These are phyloP conservation scores for Zasmidium cellare DNA, from an alignment of 2,329 filamentous ascomycete genomes.

Conservation along the genomic window DNA sequence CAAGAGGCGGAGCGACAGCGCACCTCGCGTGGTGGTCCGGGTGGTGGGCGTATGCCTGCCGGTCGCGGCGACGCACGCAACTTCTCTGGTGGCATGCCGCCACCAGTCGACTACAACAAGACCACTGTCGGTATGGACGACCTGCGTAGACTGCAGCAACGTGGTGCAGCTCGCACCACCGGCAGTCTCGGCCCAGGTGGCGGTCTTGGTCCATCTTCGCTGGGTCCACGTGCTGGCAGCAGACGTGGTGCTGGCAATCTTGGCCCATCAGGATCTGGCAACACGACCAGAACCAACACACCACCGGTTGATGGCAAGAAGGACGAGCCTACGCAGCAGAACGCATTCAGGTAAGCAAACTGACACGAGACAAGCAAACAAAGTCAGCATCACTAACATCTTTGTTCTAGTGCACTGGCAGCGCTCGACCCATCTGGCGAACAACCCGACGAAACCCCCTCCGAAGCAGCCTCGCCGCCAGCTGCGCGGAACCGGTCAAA, in stretches of 20 bases:
- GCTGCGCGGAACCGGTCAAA: slow-evolving; percentile 31
- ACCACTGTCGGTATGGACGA: slow-evolving; percentile 93
- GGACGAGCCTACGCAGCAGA: slow-evolving; percentile 69
- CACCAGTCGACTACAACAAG: slow-evolving; percentile 67
- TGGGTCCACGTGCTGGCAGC: slow-evolving; percentile 87
- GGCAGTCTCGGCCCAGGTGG: slow-evolving; percentile 75
- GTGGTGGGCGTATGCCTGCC: slow-evolving; percentile 67
- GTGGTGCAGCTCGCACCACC: slow-evolving; percentile 59
- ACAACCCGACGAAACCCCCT: slow-evolving; percentile 61
- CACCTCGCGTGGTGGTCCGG: slow-evolving; percentile 63
- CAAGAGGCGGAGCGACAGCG: slow-evolving; percentile 60
- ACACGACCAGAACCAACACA: slow-evolving; percentile 86
- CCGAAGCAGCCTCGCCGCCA: slow-evolving; percentile 34
- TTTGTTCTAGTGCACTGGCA: slow-evolving; percentile 50
- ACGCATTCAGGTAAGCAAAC: slow-evolving; percentile 83
- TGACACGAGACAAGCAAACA: no score
- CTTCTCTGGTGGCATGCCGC: slow-evolving; percentile 68
- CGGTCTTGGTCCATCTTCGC: slow-evolving; percentile 53
- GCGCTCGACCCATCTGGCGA: slow-evolving; percentile 57
- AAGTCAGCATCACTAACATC: no score
- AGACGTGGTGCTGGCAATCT: slow-evolving; percentile 48
- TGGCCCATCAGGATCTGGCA: slow-evolving; percentile 58
- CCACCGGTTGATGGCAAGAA: slow-evolving; percentile 68
- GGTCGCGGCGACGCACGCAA: slow-evolving; percentile 86
- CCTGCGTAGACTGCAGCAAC: slow-evolving; percentile 73